Conservation (phyloP, 2,329 filamentous ascomycete species). For the Cytospora chrysosperma region DNA sequence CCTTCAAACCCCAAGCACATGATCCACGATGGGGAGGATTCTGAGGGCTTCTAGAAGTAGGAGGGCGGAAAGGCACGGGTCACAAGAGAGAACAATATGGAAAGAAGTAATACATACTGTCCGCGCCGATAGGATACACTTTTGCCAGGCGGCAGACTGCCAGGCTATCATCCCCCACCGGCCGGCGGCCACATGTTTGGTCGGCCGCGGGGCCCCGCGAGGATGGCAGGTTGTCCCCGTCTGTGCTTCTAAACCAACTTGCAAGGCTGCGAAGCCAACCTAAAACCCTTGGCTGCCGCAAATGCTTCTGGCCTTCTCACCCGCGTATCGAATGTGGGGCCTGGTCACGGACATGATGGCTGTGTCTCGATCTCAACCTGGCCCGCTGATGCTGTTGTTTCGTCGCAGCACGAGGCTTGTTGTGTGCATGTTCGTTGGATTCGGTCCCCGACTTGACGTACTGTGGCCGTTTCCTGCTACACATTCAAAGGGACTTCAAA, state of each 20-base stretch:
- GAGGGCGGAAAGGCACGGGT: too few species aligned
- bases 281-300: not conserved
- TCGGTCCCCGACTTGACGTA: too few species aligned
- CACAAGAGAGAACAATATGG: too few species aligned
- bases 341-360: too few species aligned
- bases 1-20: not conserved
- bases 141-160: too few species aligned
- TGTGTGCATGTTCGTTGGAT: not conserved
- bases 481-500: not conserved
- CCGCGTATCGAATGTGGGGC: not conserved
- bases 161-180: too few species aligned
- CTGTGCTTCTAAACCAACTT: not conserved
- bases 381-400: not conserved
- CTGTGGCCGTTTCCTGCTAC: too few species aligned
- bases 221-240: not conserved
- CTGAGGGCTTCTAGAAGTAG: too few species aligned
- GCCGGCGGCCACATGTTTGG: not conserved
- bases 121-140: too few species aligned
- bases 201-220: not conserved
- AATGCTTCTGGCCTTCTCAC: not conserved
- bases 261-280: not conserved
- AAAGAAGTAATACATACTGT: too few species aligned
- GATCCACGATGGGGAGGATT: not conserved
- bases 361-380: not conserved
- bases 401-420: too few species aligned